Conservation (phyloP, 768 basidiomycete genomes). For the Imleria badia region DNA sequence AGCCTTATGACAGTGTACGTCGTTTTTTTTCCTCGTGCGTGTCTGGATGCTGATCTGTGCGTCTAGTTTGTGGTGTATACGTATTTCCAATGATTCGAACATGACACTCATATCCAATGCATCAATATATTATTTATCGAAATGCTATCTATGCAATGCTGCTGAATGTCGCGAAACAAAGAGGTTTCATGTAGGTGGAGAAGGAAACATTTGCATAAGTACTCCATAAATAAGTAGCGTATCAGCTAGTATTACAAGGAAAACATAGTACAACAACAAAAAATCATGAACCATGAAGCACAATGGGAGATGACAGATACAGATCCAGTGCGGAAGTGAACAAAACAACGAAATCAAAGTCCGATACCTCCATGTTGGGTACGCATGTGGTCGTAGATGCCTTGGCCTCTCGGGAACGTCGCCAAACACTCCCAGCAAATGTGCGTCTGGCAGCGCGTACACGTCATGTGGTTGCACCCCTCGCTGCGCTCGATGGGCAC, state of each 20-base stretch:
- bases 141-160: slow-evolving; percentile 10
- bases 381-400: slow-evolving; percentile 82
- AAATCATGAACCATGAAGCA: slow-evolving; percentile 6
- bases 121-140: slow-evolving; percentile 24
- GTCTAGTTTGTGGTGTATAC: slow-evolving; percentile 43
- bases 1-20: slow-evolving; percentile 58
- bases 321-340: background rate
- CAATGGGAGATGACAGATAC: slow-evolving; percentile 1
- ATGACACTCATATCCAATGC: background rate
- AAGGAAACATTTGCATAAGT: slow-evolving; percentile 16
- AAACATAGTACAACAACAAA: slow-evolving; percentile 17
- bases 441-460: slow-evolving; percentile 69
- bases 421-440: slow-evolving; percentile 79
- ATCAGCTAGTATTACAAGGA: background rate
- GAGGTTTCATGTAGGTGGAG: background rate
- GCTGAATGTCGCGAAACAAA: background rate
- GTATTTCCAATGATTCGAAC: slow-evolving; percentile 25
- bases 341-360: slow-evolving; percentile 8
- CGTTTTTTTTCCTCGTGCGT: background rate
- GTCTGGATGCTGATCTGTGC: background rate
- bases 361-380: slow-evolving; percentile 65
- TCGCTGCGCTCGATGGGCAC: slow-evolving; percentile 68
- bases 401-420: slow-evolving; percentile 65
- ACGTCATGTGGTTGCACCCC: slow-evolving; percentile 86
- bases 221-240: slow-evolving; percentile 22